phyloP scores from a whole-genome alignment of 2,329 filamentous ascomycete genomes.

The Peltaster fructicola region DNA sequence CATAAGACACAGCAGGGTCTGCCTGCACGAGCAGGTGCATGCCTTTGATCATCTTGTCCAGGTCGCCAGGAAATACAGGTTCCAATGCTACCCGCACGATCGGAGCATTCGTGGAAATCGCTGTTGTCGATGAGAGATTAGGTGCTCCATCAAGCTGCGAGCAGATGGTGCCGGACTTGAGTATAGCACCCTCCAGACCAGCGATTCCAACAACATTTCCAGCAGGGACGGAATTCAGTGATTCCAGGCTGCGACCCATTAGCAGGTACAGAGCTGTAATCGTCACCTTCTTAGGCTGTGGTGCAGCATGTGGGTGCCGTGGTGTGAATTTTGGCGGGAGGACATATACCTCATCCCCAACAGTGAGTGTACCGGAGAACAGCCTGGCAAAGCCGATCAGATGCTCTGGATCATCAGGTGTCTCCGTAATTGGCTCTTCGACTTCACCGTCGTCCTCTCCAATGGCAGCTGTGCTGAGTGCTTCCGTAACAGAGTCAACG shows the following conservation, averaged over 20 bases:
- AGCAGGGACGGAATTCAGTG: constrained; percentile 67
- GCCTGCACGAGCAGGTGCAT: constrained; percentile 78
- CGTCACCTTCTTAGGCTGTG: constrained; percentile 64
- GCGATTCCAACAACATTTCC: constrained; percentile 92
- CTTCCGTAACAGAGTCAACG: constrained; percentile 39
- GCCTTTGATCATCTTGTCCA: constrained; percentile 88
- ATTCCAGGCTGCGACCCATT: constrained; percentile 81
- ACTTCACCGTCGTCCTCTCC: constrained; percentile 34
- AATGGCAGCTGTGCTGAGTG: constrained; percentile 44
- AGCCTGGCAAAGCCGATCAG: constrained; percentile 88
- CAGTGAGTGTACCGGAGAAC: constrained; percentile 75
- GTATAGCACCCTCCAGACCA: constrained; percentile 78
- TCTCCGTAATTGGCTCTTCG: constrained; percentile 29
- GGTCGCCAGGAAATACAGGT: constrained; percentile 71
- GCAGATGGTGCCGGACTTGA: constrained; percentile 89
- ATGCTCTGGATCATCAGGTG: constrained; percentile 60
- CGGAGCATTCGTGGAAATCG: constrained; percentile 52
- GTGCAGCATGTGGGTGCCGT: constrained; percentile 50
- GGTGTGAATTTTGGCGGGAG: constrained; percentile 87
- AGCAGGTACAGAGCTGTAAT: constrained; percentile 83
- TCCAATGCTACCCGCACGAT: constrained; percentile 96
- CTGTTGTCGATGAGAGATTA: constrained; percentile 73
- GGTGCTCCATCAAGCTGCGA: constrained; percentile 71
- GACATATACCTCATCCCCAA: constrained; percentile 83
- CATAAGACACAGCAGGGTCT: constrained; percentile 90